These are phyloP conservation scores for Hortiboletus flavorubellus DNA, from an alignment of 768 basidiomycete genomes.

Conservation along the genomic window DNA sequence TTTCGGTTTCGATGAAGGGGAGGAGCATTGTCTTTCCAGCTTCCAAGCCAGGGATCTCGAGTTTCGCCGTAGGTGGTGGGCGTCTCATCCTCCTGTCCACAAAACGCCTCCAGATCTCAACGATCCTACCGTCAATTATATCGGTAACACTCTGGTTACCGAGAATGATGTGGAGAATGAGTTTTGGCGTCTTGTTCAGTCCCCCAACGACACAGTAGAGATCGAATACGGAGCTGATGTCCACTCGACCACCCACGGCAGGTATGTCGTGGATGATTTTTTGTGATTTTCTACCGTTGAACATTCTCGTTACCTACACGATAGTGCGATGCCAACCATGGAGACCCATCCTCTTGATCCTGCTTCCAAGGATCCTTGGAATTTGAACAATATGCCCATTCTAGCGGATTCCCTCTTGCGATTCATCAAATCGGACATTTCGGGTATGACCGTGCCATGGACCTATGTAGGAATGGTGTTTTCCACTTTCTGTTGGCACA, in stretches of 20 bases:
- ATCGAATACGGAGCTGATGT: conserved; percentile 99
- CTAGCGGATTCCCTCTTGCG: conserved; percentile 88
- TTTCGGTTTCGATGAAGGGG: conserved; percentile 97
- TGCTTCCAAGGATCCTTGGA: conserved; percentile 93
- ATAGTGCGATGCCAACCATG: conserved; percentile 90
- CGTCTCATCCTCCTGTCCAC: conserved; percentile 59
- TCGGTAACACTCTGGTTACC: conserved; percentile 64
- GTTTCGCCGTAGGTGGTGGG: conserved; percentile 89
- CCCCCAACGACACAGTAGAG: conserved; percentile 86
- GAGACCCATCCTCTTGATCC: conserved; percentile 89
- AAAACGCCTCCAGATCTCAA: conserved; percentile 34
- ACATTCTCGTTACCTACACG: conserved; percentile 10
- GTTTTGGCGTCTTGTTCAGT: conserved; percentile 96
- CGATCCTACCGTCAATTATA: conserved; percentile 51
- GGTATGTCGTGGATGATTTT: conserved; percentile 48
- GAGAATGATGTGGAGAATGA: conserved; percentile 93
- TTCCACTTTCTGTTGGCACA: conserved; percentile 99
- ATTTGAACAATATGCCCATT: conserved; percentile 96
- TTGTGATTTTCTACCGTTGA: conserved; percentile 28
- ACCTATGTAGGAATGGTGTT: conserved; percentile 99
- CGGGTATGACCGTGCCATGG: conserved; percentile 99
- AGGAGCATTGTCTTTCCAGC: conserved; percentile 88
- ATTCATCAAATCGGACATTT: conserved; percentile 98
- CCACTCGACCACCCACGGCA: conserved; percentile 95
- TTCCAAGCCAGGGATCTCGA: conserved; percentile 90